Percentiles rank a stretch among this genome's conserved stretches.
Evolutionary conservation across 371 early-diverging fungal genomes (phyloP).

Genomic region (Phascolomyces articulosus): DNA sequence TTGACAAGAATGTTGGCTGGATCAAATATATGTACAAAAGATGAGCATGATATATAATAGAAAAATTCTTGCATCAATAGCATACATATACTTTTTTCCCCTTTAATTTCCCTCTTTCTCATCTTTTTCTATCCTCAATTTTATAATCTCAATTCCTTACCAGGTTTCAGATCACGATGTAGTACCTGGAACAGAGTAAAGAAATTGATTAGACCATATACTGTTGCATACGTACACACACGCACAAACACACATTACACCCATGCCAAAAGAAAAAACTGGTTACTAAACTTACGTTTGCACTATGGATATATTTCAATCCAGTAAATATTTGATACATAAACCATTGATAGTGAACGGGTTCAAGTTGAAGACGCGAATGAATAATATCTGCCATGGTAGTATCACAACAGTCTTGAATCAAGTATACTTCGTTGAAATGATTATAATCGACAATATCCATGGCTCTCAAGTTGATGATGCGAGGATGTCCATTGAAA

Average conservation of each 20-base stretch:
- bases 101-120: background rate
- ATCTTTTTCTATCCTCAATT: background rate
- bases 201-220: too few relatives aligned
- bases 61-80: background rate
- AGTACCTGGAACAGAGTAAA: slow-evolving; percentile 44
- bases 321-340: slow-evolving; percentile 89
- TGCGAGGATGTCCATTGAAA: slow-evolving; percentile 79
- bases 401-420: slow-evolving; percentile 86
- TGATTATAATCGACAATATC: slow-evolving; percentile 65
- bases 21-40: too few relatives aligned
- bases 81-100: background rate
- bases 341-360: slow-evolving; percentile 92
- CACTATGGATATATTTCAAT: slow-evolving; percentile 90
- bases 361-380: slow-evolving; percentile 81
- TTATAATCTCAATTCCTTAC: slow-evolving; percentile 29
- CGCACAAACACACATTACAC: too few relatives aligned
- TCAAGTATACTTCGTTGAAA: slow-evolving; percentile 74
- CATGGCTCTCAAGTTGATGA: slow-evolving; percentile 72
- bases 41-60: background rate
- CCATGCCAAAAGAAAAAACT: too few relatives aligned
- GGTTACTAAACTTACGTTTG: slow-evolving; percentile 76
- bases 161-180: slow-evolving; percentile 90
- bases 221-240: too few relatives aligned
- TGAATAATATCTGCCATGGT: slow-evolving; percentile 91
- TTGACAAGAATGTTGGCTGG: slow-evolving; percentile 91